These are phyloP conservation scores for Rehmannia glutinosa DNA, from an alignment of 257 asterid genomes.

Conservation along the genomic window DNA sequence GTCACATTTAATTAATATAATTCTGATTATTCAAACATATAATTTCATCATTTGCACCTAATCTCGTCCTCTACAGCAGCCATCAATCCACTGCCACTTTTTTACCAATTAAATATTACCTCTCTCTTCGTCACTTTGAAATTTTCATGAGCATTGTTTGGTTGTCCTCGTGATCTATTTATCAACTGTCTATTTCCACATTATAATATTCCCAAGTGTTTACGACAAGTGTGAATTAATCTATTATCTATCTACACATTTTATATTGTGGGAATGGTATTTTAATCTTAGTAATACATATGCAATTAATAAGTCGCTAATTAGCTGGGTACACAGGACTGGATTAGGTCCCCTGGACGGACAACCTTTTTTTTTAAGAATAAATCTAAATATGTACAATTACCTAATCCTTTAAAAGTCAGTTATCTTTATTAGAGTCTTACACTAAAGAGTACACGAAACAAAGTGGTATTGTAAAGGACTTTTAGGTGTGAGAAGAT, in stretches of 20 bases:
- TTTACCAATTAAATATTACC: neutral
- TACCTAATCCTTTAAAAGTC: neutral
- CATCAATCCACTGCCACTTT: neutral
- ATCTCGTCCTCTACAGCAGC: neutral
- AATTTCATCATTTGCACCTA: neutral
- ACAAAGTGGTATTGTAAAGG: neutral
- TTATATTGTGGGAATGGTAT: too few relatives aligned
- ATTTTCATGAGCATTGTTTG: neutral
- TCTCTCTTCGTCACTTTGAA: too few relatives aligned
- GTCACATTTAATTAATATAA: neutral
- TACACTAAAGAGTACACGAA: neutral
- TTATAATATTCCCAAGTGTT: neutral
- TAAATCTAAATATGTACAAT: too few relatives aligned
- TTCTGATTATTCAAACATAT: neutral
- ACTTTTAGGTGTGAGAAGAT: too few relatives aligned
- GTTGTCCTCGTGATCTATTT: neutral
- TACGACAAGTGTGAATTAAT: too few relatives aligned
- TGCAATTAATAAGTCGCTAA: too few relatives aligned
- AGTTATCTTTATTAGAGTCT: neutral
- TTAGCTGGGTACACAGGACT: too few relatives aligned
- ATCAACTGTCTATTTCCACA: too few relatives aligned
- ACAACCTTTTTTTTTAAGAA: too few relatives aligned
- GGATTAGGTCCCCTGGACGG: too few relatives aligned
- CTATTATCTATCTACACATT: too few relatives aligned
- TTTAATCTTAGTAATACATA: too few relatives aligned